Base-by-base conservation (phyloP, 2,329 filamentous ascomycete genomes). In the Colletotrichum tofieldiae region DNA sequence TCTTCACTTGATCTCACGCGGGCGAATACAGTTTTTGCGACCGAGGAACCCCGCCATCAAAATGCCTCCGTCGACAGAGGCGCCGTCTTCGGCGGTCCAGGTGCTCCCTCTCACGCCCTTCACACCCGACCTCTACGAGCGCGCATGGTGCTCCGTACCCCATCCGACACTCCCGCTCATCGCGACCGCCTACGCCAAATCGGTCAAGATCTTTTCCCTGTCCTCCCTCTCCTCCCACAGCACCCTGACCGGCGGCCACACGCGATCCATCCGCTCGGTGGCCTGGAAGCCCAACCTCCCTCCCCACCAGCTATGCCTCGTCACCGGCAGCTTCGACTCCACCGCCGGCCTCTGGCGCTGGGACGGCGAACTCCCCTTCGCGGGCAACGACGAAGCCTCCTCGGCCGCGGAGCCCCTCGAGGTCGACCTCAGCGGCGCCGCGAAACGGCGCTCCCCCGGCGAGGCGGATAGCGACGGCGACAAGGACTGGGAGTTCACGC, bases 261-360 rank as follows among this genome's bases (percentile, higher is more conserved):
- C 94, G 77, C 93, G 96, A 68, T 96, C 93, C 77, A 91, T 99
- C n/a, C 91, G 96, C 67, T 91, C 91, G 61, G 91, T 92, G 26
- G 92, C 94, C 47, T 75, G 96, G 96, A 97, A 97, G 83, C 95
- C 95, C 0, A 87, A 88, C 72, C 83, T 90, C 54, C 84, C 87
- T 18, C 83, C 85, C 3, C 83, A 86, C 73, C 90, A 92, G 79
- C 92, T 93, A 67, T 94, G 96, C 55, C 89, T 98, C 20, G 95
- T 96, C 6, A 98, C 95, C 0, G 96, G 94, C 5, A 96, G 93
- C 80, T 99, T 99, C 80, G 96, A 99, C 82, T 93, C 94, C 20
- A 97, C 94, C 1, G 95, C 96, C 2, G 96, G 95, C 12, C 89
- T 93, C 77, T 97, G 92, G 96, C 91, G 89, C 75, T 91, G 89